Evolutionary conservation across 257 asterid species (phyloP).

Genomic region (Plantago elongata): DNA sequence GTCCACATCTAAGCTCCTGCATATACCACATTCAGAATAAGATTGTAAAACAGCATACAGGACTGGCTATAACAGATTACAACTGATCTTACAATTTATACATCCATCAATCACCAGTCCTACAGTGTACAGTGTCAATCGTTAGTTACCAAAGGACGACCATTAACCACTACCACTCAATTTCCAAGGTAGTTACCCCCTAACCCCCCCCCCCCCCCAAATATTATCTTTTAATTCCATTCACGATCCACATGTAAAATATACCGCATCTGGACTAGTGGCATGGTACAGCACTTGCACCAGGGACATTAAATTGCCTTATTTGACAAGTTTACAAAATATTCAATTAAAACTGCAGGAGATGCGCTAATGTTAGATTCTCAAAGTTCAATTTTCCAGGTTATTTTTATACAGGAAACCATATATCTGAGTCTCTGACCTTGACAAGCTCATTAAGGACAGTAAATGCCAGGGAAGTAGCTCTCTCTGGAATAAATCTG

Average conservation of each 20-base stretch:
- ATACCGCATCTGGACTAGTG: neutral
- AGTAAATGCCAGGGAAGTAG: constrained; percentile 71
- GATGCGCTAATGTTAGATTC: neutral
- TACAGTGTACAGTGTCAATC: too few species aligned
- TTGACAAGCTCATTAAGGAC: constrained; percentile 57
- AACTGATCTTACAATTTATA: neutral
- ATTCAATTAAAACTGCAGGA: constrained; percentile 8
- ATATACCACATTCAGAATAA: neutral
- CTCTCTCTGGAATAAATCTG: constrained; percentile 82
- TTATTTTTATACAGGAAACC: neutral
- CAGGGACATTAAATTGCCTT: neutral
- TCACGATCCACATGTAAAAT: neutral
- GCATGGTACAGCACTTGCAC: neutral
- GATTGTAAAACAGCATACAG: constrained; percentile 6
- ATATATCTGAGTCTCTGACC: constrained; percentile 35
- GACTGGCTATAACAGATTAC: constrained; percentile 1
- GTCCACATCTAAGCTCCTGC: constrained; percentile 64
- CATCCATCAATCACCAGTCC: too few species aligned
- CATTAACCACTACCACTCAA: neutral
- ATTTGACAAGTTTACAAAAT: neutral
- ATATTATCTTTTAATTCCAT: neutral
- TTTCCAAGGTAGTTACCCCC: neutral
- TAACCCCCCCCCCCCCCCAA: neutral
- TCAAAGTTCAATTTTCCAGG: neutral
- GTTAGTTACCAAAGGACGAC: neutral